A percentile compares a stretch with the other conserved stretches of the same genome.
phyloP scores from a whole-genome alignment of 1,284 basidiomycete species.

The Tremellales sp. region DNA sequence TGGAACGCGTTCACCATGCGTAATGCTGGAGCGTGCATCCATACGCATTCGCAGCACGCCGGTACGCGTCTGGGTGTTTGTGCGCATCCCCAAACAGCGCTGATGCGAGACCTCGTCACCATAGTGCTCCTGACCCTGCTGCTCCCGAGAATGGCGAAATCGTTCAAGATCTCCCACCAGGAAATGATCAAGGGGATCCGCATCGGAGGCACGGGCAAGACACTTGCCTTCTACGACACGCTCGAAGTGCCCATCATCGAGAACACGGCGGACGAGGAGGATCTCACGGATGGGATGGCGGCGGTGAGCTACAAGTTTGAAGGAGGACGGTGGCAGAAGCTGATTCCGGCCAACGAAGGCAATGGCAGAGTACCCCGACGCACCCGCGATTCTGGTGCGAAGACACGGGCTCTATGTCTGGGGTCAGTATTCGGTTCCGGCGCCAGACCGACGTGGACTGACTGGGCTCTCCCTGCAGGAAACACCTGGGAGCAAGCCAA shows the following conservation, averaged over 20 bases:
- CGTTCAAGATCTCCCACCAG: conserved; percentile 73
- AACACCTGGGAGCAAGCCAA: conserved; percentile 82
- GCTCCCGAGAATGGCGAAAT: conserved; percentile 55
- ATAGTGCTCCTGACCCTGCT: conserved; percentile 73
- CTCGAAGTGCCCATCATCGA: conserved; percentile 82
- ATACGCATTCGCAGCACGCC: conserved; percentile 80
- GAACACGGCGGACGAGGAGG: conserved; percentile 82
- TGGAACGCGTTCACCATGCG: conserved; percentile 81
- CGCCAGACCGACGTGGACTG: conserved; percentile 21
- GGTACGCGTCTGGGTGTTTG: conserved; percentile 24
- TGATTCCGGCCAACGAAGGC: conserved; percentile 52
- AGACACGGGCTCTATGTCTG: conserved; percentile 80
- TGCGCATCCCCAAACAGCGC: not conserved
- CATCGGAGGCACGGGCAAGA: conserved; percentile 64
- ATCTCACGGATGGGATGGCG: conserved; percentile 78
- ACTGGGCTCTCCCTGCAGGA: conserved; percentile 48
- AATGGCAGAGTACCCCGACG: conserved; percentile 71
- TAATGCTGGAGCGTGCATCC: conserved; percentile 74
- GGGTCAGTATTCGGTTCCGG: conserved; percentile 55
- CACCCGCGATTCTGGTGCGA: conserved; percentile 72
- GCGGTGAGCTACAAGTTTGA: conserved; percentile 43
- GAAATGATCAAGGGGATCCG: conserved; percentile 86
- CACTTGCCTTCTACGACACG: conserved; percentile 75
- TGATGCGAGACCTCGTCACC: not conserved
- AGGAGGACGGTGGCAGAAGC: too few relatives aligned